These are phyloP conservation scores for Typha latifolia DNA, from an alignment of 176 grass and related monocot species.

Conservation along the genomic window DNA sequence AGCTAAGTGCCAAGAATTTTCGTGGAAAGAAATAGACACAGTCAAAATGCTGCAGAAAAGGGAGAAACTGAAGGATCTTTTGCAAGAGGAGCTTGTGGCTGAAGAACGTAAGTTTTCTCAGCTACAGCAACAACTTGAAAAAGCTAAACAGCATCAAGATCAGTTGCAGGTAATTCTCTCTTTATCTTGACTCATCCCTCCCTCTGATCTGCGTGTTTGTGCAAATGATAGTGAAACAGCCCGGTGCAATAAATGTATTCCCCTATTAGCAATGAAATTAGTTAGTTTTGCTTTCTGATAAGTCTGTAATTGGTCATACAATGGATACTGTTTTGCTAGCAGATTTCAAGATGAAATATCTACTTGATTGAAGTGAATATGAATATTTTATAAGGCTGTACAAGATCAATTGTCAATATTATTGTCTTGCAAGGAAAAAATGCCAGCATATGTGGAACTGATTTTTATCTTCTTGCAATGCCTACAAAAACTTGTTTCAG, in stretches of 20 bases:
- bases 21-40: constrained; percentile 57
- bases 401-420: too few relatives aligned
- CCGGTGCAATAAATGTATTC: neutral
- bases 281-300: too few relatives aligned
- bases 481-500: too few relatives aligned
- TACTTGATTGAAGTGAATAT: too few relatives aligned
- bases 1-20: constrained; percentile 49
- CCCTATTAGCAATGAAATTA: neutral
- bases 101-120: constrained; percentile 47
- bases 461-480: too few relatives aligned
- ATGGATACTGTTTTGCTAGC: too few relatives aligned
- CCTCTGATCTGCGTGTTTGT: neutral
- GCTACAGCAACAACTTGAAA: constrained; percentile 51
- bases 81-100: constrained; percentile 60
- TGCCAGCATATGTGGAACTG: too few relatives aligned
- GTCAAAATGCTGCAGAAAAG: constrained; percentile 65
- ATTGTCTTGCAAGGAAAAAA: too few relatives aligned
- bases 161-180: constrained; percentile 47
- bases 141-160: constrained; percentile 50
- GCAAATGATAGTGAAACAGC: neutral
- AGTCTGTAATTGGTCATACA: too few relatives aligned
- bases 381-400: too few relatives aligned
- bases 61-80: constrained; percentile 53
- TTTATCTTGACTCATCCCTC: neutral
- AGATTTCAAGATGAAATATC: too few relatives aligned